Conservation (phyloP, 306 rosid species). For the Prinsepia uniflora region DNA sequence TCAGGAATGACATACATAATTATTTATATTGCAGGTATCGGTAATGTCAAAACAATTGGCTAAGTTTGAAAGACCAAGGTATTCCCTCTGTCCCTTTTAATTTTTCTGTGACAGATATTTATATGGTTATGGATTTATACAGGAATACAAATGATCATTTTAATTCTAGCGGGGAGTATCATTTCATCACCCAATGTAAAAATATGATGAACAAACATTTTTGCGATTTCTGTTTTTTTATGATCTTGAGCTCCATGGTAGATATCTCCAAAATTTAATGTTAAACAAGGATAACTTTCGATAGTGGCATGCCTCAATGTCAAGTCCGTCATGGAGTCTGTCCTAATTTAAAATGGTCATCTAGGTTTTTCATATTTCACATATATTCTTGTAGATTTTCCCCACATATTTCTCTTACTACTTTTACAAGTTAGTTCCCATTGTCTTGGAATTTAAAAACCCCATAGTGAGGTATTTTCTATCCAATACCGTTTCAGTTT, state of each 20-base stretch:
- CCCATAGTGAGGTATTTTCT: neutral
- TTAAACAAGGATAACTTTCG: neutral
- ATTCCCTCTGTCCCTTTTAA: slow-evolving; percentile 17
- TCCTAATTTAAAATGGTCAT: neutral
- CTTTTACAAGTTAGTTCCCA: neutral
- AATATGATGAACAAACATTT: neutral
- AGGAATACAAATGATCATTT: slow-evolving; percentile 39
- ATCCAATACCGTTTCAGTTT: neutral
- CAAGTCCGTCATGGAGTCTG: neutral
- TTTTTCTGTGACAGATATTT: slow-evolving; percentile 9
- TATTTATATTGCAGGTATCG: slow-evolving; percentile 67
- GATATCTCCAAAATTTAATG: neutral
- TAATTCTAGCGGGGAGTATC: slow-evolving; percentile 55
- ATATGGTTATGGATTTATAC: slow-evolving; percentile 22
- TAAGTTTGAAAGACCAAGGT: slow-evolving; percentile 91
- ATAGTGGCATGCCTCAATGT: neutral
- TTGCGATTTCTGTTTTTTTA: slow-evolving; percentile 3
- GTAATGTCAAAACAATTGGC: slow-evolving; percentile 87
- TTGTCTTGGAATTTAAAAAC: neutral
- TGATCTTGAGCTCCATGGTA: neutral
- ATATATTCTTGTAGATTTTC: neutral
- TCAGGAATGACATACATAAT: neutral
- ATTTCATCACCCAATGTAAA: slow-evolving; percentile 68
- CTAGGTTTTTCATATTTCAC: neutral
- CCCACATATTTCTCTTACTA: neutral